A percentile compares a stretch with the other conserved stretches of the same genome.
These are phyloP conservation scores for Rhizomucor pusillus DNA, from an alignment of 371 early-diverging fungal genomes.

Conservation along the genomic window DNA sequence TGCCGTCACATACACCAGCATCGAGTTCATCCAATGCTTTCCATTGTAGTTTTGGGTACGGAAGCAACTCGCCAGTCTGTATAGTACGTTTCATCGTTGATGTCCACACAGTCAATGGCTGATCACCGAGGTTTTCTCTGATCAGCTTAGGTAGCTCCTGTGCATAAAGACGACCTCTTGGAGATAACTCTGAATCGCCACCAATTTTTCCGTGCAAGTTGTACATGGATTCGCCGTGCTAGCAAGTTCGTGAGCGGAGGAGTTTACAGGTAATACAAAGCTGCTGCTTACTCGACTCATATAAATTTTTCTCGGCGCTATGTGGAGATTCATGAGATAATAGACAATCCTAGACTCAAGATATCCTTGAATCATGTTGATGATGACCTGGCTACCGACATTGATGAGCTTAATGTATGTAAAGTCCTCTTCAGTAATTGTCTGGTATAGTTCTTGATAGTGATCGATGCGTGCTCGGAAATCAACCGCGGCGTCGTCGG, in stretches of 20 bases:
- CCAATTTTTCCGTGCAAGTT: constrained; percentile 91
- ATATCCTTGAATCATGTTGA: constrained; percentile 91
- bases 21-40: constrained; percentile 97
- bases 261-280: no score
- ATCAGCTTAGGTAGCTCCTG: constrained; percentile 81
- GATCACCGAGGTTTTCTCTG: constrained; percentile 64
- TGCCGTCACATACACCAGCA: constrained; percentile 96
- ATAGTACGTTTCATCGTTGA: constrained; percentile 91
- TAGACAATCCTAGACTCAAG: constrained; percentile 94
- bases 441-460: constrained; percentile 89
- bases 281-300: constrained; percentile 70
- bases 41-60: constrained; percentile 87
- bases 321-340: constrained; percentile 98
- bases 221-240: constrained; percentile 92
- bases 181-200: constrained; percentile 90
- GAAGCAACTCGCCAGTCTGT: constrained; percentile 80
- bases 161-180: constrained; percentile 87
- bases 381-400: constrained; percentile 86
- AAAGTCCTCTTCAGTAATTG: constrained; percentile 71
- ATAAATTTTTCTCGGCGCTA: constrained; percentile 89
- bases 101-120: constrained; percentile 90
- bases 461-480: constrained; percentile 84
- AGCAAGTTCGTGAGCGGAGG: constrained; percentile 6
- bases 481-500: constrained; percentile 68
- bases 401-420: constrained; percentile 94